Base-by-base conservation (phyloP, 495 filamentous ascomycete genomes). In the Penicillium argentinense region DNA sequence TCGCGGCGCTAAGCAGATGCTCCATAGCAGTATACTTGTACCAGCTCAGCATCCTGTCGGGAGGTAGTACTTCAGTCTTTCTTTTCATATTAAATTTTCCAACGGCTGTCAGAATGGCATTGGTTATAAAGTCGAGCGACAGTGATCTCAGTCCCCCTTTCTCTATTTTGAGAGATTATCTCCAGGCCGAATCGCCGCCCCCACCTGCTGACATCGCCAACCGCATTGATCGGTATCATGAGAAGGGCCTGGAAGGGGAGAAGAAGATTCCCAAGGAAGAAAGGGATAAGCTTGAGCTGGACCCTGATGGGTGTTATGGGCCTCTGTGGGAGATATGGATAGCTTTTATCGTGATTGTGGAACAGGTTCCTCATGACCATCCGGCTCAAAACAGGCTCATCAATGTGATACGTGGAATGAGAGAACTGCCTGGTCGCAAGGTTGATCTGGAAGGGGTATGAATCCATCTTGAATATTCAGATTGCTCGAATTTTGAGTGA, bases 11-110 rank as follows among this genome's bases (percentile, higher is more conserved):
- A 36, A 36, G 21, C 16, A 12, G 33, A 21, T 14, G 33, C 17
- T 36, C 33, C 33, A 36, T 36, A 17, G 33, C 33, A 5, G 33
- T 36, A 36, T 36, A 36, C 30, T 33, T 33, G 30, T 14, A 33
- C 3, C 3, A 6, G 2, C 30, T 33, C 8, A n/a, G 6, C 30
- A 14, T 16, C 17, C 13, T 16, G 17, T 33, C n/a, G 13, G 9
- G 30, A 33, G 17, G 18, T 8, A 9, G 3, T 33, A 7, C n/a
- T 36, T 18, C 21, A 12, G 11, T 36, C 33, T 22, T 36, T 36
- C 9, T 5, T 36, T 36, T 18, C 16, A 2, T 9, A 19, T 9
- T 21, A 19, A 12, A 36, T 17, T 17, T 17, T 6, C 16, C 8
- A 19, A 9, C 9, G n/a, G 9, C 30, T 33, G 9, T 36, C 16